A percentile compares a stretch with the other conserved stretches of the same genome.
These are phyloP conservation scores for Phytophthora europaea DNA, from an alignment of 352 stramenopile genomes.

Conservation along the genomic window DNA sequence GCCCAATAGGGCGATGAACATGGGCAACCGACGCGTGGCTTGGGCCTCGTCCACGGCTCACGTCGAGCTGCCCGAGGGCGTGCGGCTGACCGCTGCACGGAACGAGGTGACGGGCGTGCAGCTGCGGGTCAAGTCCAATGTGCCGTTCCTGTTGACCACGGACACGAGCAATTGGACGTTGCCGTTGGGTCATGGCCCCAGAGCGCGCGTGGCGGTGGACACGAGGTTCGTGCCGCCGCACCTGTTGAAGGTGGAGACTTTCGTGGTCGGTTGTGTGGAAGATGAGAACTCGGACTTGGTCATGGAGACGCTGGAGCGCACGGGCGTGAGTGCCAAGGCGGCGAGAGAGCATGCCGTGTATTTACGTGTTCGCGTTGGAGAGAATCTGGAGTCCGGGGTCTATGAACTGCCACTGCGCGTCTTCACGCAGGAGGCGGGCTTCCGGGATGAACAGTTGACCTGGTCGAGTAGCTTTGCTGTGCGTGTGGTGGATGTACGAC, in stretches of 20 bases:
- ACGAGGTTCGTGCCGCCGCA: slow-evolving; percentile 62
- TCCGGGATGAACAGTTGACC: slow-evolving; percentile 71
- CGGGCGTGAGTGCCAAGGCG: slow-evolving; percentile 38
- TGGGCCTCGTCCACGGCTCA: slow-evolving; percentile 47
- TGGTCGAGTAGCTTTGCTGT: slow-evolving; percentile 70
- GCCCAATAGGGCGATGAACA: background rate
- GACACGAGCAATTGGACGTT: slow-evolving; percentile 71
- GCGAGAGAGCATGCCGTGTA: slow-evolving; percentile 66
- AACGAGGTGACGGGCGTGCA: slow-evolving; percentile 74
- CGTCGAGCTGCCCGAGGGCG: slow-evolving; percentile 48
- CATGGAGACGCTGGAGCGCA: slow-evolving; percentile 70
- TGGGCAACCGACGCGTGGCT: slow-evolving; percentile 33
- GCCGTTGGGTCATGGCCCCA: slow-evolving; percentile 62
- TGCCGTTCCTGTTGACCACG: slow-evolving; percentile 58
- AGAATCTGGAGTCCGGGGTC: slow-evolving; percentile 43
- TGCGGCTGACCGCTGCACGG: slow-evolving; percentile 52
- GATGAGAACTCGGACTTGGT: slow-evolving; percentile 64
- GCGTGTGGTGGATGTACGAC: slow-evolving; percentile 59
- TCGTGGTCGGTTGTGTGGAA: slow-evolving; percentile 69
- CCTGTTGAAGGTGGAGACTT: slow-evolving; percentile 56
- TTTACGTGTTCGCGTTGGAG: slow-evolving; percentile 55
- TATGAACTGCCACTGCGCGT: slow-evolving; percentile 78
- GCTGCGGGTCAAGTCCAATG: slow-evolving; percentile 65
- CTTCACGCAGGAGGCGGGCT: slow-evolving; percentile 74
- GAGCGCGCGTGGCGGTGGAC: slow-evolving; percentile 66